Evolutionary conservation across 306 rosid species (phyloP), one percentile per base, ranked within the genome.

Genomic region (Datisca glomerata): DNA sequence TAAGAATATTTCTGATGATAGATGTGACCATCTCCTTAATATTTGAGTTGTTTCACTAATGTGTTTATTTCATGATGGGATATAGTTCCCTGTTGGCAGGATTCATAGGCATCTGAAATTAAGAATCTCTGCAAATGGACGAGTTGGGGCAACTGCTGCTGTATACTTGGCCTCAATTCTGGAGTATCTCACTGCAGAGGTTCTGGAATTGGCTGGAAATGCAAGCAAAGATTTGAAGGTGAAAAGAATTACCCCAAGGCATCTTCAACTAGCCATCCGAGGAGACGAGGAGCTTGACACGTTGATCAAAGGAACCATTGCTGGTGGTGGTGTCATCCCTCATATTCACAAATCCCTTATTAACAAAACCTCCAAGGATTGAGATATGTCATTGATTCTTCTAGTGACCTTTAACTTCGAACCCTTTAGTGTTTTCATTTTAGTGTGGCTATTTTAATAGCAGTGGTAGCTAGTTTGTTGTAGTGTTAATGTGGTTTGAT

Each of bases 211-310:
- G 19, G 96, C 96, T 8, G 94, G 96, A 15, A 87, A 87, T 37
- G 96, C 94, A 2, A 87, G 96, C 71, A 87, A 87, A 45, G 96
- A 87, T 79, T 58, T 87, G 35, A 87, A 87, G 65, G 93, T 87
- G 60, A 87, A 87, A 84, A 87, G 97, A 69, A 87, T 87, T 40
- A 87, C 97, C 12, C 97, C 97, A 6, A 71, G 97, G 67, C 97
- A 87, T 61, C 72, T 87, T 70, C 97, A 87, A 60, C 79, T 87
- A 8, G 97, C 97, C 1, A 87, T 87, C 12, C 57, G 97, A 44
- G 97, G 97, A 74, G 97, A 87, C 34, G 97, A 87, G 55, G 97
- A 87, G 60, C 89, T 87, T 1, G 97, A 87, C 65, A 87, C 94
- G 2, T 93, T 87, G 28, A 82, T 87, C 22, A 87, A 87, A 22